phyloP scores from a whole-genome alignment of 441 rosid genomes.

The Capsella rubella region DNA sequence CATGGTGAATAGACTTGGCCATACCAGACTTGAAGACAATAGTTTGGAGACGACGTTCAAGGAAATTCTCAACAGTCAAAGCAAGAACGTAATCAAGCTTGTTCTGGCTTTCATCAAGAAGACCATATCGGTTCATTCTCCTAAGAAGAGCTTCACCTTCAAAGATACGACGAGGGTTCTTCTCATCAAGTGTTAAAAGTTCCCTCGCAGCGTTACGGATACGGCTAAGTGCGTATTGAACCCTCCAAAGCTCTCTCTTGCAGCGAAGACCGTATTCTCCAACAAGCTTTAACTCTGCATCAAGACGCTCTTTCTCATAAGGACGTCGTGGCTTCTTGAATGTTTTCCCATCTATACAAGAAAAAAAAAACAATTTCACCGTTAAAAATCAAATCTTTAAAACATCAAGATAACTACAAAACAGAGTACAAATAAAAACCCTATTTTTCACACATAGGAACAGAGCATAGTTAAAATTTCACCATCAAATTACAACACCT shows the following conservation, averaged over 20 bases:
- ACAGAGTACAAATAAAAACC: neutral
- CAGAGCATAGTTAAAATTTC: neutral
- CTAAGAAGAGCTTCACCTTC: conserved; percentile 85
- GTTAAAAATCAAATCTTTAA: neutral
- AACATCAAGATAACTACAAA: conserved; percentile 8
- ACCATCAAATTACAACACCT: too few relatives aligned
- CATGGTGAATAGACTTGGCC: conserved; percentile 92
- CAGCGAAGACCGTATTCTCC: conserved; percentile 83
- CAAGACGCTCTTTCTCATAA: conserved; percentile 88
- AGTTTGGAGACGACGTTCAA: conserved; percentile 80
- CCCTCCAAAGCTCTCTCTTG: conserved; percentile 93
- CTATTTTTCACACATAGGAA: neutral
- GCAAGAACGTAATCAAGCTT: conserved; percentile 88
- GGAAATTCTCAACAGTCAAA: conserved; percentile 79
- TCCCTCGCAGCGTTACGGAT: conserved; percentile 83
- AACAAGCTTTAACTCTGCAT: conserved; percentile 83
- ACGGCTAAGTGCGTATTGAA: conserved; percentile 74
- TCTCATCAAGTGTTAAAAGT: conserved; percentile 83
- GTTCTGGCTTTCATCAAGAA: conserved; percentile 72
- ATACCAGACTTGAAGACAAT: conserved; percentile 74
- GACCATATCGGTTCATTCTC: conserved; percentile 60
- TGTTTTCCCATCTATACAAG: conserved; percentile 54
- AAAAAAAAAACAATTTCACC: neutral
- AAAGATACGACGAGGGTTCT: conserved; percentile 78
- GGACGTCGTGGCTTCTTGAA: conserved; percentile 95